Percentiles rank a stretch among this genome's conserved stretches.
phyloP scores from a whole-genome alignment of 225 moss, liverwort and hornwort genomes.

The Polytrichum commune region DNA sequence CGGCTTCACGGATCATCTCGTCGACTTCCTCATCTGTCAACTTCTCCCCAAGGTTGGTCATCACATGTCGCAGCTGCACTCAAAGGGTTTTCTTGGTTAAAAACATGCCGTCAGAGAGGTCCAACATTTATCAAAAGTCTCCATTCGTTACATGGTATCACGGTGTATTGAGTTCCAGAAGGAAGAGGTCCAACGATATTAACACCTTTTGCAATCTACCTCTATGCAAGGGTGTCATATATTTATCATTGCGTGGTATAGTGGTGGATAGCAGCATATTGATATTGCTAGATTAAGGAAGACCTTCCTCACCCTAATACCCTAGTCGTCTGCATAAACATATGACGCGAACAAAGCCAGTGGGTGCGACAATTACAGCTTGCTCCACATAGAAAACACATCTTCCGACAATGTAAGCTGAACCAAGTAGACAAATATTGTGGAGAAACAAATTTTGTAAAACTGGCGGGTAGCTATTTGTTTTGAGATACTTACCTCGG shows the following conservation, averaged over 20 bases:
- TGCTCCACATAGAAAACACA: neutral
- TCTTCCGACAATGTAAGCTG: neutral
- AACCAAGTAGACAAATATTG: too few relatives aligned
- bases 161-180: neutral
- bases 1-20: constrained; percentile 92
- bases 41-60: constrained; percentile 90
- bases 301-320: too few relatives aligned
- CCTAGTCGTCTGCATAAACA: too few relatives aligned
- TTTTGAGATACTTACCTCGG: constrained; percentile 26
- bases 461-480: neutral
- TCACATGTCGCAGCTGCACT: constrained; percentile 77
- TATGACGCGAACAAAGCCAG: too few relatives aligned
- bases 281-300: too few relatives aligned
- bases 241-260: neutral
- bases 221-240: neutral
- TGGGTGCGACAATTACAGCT: too few relatives aligned
- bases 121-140: neutral
- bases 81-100: too few relatives aligned
- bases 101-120: neutral
- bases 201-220: neutral
- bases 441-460: too few relatives aligned
- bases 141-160: neutral
- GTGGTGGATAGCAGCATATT: too few relatives aligned
- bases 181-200: neutral
- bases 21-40: constrained; percentile 87